Evolutionary conservation across 768 basidiomycete species (phyloP).

Genomic region (Exsudoporus frostii): DNA sequence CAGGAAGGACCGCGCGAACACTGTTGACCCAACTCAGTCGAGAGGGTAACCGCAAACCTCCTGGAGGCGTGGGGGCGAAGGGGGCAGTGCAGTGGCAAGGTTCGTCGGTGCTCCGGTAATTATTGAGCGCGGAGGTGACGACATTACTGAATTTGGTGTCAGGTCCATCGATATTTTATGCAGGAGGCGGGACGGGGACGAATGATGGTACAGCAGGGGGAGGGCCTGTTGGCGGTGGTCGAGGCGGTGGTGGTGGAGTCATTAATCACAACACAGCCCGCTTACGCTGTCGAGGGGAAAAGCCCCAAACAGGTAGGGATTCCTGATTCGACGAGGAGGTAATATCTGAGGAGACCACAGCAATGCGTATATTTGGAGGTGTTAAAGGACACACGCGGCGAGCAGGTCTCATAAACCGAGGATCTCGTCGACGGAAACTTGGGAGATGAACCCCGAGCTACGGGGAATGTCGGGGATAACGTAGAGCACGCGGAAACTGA

Average conservation of each 20-base stretch:
- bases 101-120: neutral
- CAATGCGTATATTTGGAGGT: conserved; percentile 4
- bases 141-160: neutral
- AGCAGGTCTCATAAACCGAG: neutral
- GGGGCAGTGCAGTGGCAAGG: conserved; percentile 17
- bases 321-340: conserved; percentile 7
- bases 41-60: conserved; percentile 31
- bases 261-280: conserved; percentile 24
- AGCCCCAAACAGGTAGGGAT: conserved; percentile 16
- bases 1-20: conserved; percentile 26
- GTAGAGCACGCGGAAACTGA: conserved; percentile 5
- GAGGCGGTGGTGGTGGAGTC: conserved; percentile 25
- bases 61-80: conserved; percentile 28
- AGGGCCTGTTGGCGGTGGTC: conserved; percentile 29
- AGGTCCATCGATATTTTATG: conserved; percentile 13
- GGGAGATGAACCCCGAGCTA: neutral
- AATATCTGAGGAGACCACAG: conserved; percentile 1
- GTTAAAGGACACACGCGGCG: neutral
- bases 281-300: conserved; percentile 20
- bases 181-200: conserved; percentile 23
- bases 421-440: neutral
- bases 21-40: conserved; percentile 29
- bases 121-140: conserved; percentile 11
- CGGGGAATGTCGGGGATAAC: conserved; percentile 14
- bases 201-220: conserved; percentile 27